These are phyloP conservation scores for Trichoderma oligosporum DNA, from an alignment of 2,329 filamentous ascomycete genomes.

Conservation along the genomic window DNA sequence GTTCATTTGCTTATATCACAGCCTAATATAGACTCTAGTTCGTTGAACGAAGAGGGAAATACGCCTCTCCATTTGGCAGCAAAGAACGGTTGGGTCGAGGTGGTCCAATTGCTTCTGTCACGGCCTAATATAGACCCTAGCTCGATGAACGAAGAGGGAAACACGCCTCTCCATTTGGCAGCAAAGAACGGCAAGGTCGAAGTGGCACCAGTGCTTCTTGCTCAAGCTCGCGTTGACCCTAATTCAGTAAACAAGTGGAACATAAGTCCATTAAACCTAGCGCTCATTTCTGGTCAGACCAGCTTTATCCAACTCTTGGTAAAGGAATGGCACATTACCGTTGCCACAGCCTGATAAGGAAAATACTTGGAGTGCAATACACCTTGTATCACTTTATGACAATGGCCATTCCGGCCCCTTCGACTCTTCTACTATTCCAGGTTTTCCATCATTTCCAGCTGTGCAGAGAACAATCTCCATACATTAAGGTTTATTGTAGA, in stretches of 20 bases:
- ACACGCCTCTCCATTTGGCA: too few relatives aligned
- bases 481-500: neutral
- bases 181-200: too few relatives aligned
- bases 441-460: too few relatives aligned
- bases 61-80: too few relatives aligned
- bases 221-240: neutral
- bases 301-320: neutral
- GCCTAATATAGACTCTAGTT: neutral
- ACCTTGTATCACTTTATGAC: neutral
- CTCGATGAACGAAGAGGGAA: too few relatives aligned
- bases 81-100: too few relatives aligned
- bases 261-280: neutral
- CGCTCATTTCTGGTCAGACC: neutral
- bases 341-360: neutral
- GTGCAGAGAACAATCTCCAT: neutral
- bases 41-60: too few relatives aligned
- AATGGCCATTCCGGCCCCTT: too few relatives aligned
- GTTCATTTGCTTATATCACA: neutral
- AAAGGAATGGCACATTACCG: neutral
- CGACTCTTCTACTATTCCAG: too few relatives aligned
- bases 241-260: fast-evolving
- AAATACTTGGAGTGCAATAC: neutral
- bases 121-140: too few relatives aligned
- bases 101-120: too few relatives aligned
- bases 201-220: neutral